phyloP scores from a whole-genome alignment of 2,329 filamentous ascomycete species.

The Mycogone perniciosa region DNA sequence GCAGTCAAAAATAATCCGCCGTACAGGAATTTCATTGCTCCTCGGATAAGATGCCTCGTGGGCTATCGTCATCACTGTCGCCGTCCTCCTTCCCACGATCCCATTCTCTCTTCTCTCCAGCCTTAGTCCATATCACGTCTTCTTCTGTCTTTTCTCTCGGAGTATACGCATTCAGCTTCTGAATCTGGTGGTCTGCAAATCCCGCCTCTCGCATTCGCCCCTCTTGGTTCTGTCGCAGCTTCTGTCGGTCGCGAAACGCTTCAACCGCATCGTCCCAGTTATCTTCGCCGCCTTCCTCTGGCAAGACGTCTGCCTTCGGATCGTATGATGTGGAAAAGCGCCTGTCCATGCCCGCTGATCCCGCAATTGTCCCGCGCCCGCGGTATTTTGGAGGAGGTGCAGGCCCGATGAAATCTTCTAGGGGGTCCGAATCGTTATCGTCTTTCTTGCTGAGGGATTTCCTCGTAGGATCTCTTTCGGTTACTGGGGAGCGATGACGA shows the following conservation, averaged over 20 bases:
- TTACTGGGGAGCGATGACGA: constrained; percentile 25
- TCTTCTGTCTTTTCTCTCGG: constrained; percentile 47
- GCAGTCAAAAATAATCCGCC: background rate
- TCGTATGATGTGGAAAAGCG: constrained; percentile 67
- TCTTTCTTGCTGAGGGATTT: constrained; percentile 1
- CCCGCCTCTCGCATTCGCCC: constrained; percentile 71
- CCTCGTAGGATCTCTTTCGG: constrained; percentile 9
- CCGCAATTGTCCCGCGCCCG: constrained; percentile 61
- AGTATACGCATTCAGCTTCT: constrained; percentile 49
- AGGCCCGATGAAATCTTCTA: constrained; percentile 73
- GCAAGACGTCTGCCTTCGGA: constrained; percentile 45
- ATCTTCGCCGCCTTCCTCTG: constrained; percentile 34
- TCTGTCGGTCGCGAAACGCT: constrained; percentile 69
- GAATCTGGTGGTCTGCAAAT: constrained; percentile 68
- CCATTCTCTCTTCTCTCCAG: constrained; percentile 59
- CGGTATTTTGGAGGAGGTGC: constrained; percentile 50
- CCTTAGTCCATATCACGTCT: constrained; percentile 66
- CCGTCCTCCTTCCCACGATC: constrained; percentile 44
- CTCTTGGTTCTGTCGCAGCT: constrained; percentile 68
- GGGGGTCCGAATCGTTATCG: constrained; percentile 54
- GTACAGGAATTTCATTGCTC: constrained; percentile 1
- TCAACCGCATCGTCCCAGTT: constrained; percentile 80
- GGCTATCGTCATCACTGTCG: background rate
- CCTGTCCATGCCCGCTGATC: constrained; percentile 64
- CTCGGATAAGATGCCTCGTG: constrained; percentile 13